Evolutionary conservation across 768 basidiomycete species (phyloP).

Genomic region (Chalciporus chontae): DNA sequence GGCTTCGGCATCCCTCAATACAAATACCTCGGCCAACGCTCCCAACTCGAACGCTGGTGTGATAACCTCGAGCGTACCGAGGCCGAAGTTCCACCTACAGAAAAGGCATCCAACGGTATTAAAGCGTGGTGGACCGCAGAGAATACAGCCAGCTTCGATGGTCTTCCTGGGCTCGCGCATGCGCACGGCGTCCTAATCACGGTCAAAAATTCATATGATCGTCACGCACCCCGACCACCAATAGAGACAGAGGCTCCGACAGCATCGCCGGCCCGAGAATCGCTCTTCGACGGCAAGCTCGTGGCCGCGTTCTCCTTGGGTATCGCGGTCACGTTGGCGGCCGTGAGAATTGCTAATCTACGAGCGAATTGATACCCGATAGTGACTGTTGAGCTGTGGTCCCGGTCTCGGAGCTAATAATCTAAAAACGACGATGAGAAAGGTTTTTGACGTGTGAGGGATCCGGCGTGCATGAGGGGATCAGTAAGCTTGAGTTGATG

Average conservation of each 20-base stretch:
- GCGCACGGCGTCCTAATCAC: conserved; percentile 23
- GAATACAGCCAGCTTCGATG: conserved; percentile 54
- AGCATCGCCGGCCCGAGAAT: neutral
- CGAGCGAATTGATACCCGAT: conserved; percentile 2
- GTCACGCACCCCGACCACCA: conserved; percentile 9
- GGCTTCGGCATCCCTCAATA: conserved; percentile 64
- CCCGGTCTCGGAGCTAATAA: neutral
- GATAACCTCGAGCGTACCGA: conserved; percentile 44
- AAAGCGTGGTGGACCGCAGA: conserved; percentile 51
- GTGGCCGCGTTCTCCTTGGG: conserved; percentile 31
- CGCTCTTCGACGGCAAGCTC: conserved; percentile 6
- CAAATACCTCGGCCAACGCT: conserved; percentile 53
- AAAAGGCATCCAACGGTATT: conserved; percentile 40
- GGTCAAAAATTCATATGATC: conserved; percentile 22
- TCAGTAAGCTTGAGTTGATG: too few relatives aligned
- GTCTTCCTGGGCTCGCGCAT: conserved; percentile 44
- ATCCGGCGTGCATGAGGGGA: too few relatives aligned
- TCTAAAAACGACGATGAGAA: neutral
- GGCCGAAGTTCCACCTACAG: conserved; percentile 15
- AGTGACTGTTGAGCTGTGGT: neutral
- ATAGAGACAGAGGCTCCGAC: neutral
- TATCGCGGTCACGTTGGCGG: conserved; percentile 16
- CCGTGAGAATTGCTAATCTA: conserved; percentile 9
- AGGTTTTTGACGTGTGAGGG: neutral
- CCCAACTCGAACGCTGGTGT: conserved; percentile 45